phyloP scores from a whole-genome alignment of 2,329 filamentous ascomycete species.

The Lecanicillium sp. region DNA sequence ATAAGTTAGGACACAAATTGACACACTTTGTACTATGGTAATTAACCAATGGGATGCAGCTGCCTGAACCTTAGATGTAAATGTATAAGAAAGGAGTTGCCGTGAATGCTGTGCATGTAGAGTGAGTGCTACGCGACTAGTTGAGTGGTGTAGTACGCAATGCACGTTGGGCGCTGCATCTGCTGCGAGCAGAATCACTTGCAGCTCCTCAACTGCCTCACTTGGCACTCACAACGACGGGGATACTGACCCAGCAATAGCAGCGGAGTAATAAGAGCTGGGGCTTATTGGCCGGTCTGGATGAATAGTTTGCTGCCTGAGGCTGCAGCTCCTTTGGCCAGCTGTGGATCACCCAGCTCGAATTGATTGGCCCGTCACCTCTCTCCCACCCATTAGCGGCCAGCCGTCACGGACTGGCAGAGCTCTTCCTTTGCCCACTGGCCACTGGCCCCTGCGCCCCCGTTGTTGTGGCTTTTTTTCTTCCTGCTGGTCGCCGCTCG shows the following conservation, averaged over 20 bases:
- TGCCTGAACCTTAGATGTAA: not conserved
- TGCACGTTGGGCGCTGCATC: too few relatives aligned
- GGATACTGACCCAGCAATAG: too few relatives aligned
- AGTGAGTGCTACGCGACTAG: too few relatives aligned
- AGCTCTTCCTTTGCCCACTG: not conserved
- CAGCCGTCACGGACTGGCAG: not conserved
- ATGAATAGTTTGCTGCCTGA: not conserved
- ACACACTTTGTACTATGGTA: too few relatives aligned
- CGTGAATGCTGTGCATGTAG: not conserved
- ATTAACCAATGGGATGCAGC: too few relatives aligned
- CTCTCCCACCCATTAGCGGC: not conserved
- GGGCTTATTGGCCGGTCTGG: too few relatives aligned
- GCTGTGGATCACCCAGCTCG: not conserved
- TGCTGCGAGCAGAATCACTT: too few relatives aligned
- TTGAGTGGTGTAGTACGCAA: too few relatives aligned
- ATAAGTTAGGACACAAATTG: conserved; percentile 12
- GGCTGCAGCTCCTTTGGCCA: not conserved
- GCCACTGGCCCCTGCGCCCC: not conserved
- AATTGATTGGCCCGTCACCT: too few relatives aligned
- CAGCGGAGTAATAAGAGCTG: too few relatives aligned
- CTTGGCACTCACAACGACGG: too few relatives aligned
- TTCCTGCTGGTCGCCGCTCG: not conserved
- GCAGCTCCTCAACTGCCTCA: too few relatives aligned
- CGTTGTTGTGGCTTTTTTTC: conserved; percentile 11
- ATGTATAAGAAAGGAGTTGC: not conserved